These are phyloP conservation scores for Trichosanthes cucumerina DNA, from an alignment of 306 rosid genomes.

Conservation along the genomic window DNA sequence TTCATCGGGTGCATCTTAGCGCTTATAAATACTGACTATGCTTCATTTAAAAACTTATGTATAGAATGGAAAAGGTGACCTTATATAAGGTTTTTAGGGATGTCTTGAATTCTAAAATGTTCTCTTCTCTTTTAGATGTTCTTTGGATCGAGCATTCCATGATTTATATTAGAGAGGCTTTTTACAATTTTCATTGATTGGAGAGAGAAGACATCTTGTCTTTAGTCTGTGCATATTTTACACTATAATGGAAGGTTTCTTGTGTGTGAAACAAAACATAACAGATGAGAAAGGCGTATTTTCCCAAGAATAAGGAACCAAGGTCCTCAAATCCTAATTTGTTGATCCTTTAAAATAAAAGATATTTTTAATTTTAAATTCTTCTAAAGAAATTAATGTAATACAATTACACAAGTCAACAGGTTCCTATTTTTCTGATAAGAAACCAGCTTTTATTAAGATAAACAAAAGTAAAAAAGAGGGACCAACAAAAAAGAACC, in stretches of 20 bases:
- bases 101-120: neutral
- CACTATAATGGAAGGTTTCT: neutral
- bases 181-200: neutral
- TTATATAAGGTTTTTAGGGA: neutral
- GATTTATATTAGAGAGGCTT: neutral
- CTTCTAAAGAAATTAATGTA: neutral
- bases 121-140: neutral
- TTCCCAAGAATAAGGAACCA: neutral
- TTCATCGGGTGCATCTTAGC: neutral
- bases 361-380: neutral
- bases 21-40: neutral
- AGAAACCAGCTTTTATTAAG: neutral
- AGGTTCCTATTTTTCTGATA: neutral
- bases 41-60: neutral
- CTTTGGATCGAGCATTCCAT: neutral
- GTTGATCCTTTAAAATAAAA: neutral
- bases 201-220: neutral
- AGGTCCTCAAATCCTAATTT: neutral
- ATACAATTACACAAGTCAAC: neutral
- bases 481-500: neutral
- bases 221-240: neutral
- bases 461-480: neutral
- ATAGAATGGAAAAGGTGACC: neutral
- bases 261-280: neutral
- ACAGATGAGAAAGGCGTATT: neutral